Evolutionary conservation across 1,284 basidiomycete genomes (phyloP), one percentile per base, ranked within the genome.

Genomic region (Ustilago lituana): DNA sequence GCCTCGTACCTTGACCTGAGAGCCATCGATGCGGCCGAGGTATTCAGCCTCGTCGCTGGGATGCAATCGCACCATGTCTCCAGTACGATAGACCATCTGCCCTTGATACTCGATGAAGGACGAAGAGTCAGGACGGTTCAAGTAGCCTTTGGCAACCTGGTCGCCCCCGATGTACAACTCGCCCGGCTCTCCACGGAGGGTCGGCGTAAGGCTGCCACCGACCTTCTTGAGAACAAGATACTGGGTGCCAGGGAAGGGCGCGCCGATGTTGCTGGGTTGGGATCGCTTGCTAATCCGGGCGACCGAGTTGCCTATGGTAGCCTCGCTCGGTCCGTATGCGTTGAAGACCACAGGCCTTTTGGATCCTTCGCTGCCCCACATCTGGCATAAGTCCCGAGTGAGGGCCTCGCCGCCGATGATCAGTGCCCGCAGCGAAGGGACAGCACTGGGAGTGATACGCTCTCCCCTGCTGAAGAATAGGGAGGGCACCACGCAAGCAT

Each of bases 291-390:
- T 44, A n/a, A 80, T 63, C 4, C 64, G 68, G 23, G 77, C 73
- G 24, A 75, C 68, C 33, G 78, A 80, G 45, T 64, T 79, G 35
- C 78, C 78, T 50, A 81, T 81, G 5, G 76, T 72, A 5, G 74
- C 73, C 52, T 81, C 79, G 15, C 77, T 81, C 4, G 79, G 79
- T 15, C 79, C 79, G 37, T 81, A 81, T 0, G 77, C 79, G 36
- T 81, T 79, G 24, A 81, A 62, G 11, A 78, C 58, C 3, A 76
- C 66, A 26, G 56, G 53, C 12, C 55, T 26, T n/a, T 66, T 51
- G 2, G 17, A 33, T 19, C 46, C 57, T 4, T 63, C 45, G 19
- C 56, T 59, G 15, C 74, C 73, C 79, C 79, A 80, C 5, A 63
- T 19, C 32, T 60, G 44, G n/a, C 76, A 55, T 17, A 79, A 58